Evolutionary conservation across 208 protist genomes (phyloP), one percentile per base, ranked within the genome.

Genomic region (Willaertia magna): DNA sequence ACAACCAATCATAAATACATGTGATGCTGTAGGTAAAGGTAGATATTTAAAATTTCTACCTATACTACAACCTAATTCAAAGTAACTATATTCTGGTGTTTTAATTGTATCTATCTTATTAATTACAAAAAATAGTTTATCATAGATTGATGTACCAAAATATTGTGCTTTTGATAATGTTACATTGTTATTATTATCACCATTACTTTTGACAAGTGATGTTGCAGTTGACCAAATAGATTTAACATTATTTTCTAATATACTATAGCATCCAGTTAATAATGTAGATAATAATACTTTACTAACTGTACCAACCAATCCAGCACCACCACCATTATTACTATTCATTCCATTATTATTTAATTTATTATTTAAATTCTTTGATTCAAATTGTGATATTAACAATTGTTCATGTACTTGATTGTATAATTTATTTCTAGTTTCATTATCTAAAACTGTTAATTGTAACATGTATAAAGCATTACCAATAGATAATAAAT

Each of bases 111-210:
- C 75, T 48, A 49, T 79, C 22, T 83, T 83, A n/a, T 83, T 83
- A 42, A 83, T 83, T 0, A 83, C 78, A 55, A 83, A 83, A 55
- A 42, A 83, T 20, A 83, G 12, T 42, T 83, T 83, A 7, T 83
- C 78, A 55, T 83, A 55, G 9, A 55, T 55, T 11, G 30, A 55
- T 0, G 46, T 12, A 11, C 78, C 78, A 83, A 55, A 55, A 55
- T 55, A 55, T 22, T n/a, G 9, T 0, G 6, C 9, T 20, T 49
- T 55, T 43, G 43, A 43, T 12, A 39, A 34, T 12, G 7, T n/a
- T n/a, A n/a, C n/a, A n/a, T n/a, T n/a, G n/a, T n/a, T n/a, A n/a
- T 11, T 12, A 26, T 43, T 44, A 39, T 49, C 26, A 42, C 16
- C 26, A 34, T 20, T 4, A 83, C 22, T 42, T 22, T 9, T 1